These are phyloP conservation scores for Aspergillus cristatus DNA, from an alignment of 495 filamentous ascomycete genomes.

Conservation along the genomic window DNA sequence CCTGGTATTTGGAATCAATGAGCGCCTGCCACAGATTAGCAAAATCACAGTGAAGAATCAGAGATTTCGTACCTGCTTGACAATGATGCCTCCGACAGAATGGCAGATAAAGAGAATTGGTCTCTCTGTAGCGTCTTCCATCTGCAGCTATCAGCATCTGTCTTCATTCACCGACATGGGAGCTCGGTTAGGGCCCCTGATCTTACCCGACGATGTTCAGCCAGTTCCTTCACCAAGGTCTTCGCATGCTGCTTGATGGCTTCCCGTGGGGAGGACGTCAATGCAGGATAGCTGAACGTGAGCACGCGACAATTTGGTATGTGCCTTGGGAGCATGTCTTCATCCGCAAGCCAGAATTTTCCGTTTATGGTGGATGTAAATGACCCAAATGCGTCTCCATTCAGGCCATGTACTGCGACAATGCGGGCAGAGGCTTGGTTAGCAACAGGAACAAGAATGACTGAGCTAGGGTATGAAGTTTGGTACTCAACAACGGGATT, in stretches of 20 bases:
- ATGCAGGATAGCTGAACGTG: slow-evolving; percentile 13
- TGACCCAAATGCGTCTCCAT: slow-evolving; percentile 14
- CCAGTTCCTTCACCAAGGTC: slow-evolving; percentile 9
- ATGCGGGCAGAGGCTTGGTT: slow-evolving; percentile 13
- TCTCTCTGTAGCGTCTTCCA: not conserved
- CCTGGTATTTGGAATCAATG: slow-evolving; percentile 4
- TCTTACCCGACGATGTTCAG: not conserved
- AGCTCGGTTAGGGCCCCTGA: too few species aligned
- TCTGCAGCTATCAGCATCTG: not conserved
- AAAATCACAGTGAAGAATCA: slow-evolving; percentile 1
- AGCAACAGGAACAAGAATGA: too few species aligned
- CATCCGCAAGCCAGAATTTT: slow-evolving; percentile 8
- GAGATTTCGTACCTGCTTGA: slow-evolving; percentile 24
- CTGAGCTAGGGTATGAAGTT: too few species aligned
- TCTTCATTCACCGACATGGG: too few species aligned
- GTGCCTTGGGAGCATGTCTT: slow-evolving; percentile 7
- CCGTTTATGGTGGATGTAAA: slow-evolving; percentile 12
- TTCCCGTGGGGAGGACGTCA: slow-evolving; percentile 4
- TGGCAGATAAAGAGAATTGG: slow-evolving; percentile 33
- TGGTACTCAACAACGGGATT: too few species aligned
- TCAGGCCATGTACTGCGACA: slow-evolving; percentile 29
- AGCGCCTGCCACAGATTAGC: slow-evolving; percentile 9
- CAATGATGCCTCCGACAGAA: slow-evolving; percentile 44
- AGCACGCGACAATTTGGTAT: slow-evolving; percentile 12
- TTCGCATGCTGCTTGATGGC: slow-evolving; percentile 12